phyloP scores from a whole-genome alignment of 768 basidiomycete species.

The Lyophyllum shimeji region DNA sequence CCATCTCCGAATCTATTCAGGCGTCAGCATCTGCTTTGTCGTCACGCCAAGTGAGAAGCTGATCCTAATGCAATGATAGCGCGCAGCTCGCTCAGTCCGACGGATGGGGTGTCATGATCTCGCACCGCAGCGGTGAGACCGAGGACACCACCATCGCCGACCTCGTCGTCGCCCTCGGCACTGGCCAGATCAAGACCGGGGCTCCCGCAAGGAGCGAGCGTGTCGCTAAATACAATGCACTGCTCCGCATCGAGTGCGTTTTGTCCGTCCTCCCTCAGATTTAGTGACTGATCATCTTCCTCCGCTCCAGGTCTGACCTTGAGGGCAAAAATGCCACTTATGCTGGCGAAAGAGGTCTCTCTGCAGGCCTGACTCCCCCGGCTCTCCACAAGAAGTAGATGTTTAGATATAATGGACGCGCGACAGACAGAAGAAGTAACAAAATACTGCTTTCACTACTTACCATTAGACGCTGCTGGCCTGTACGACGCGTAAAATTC shows the following conservation, averaged over 20 bases:
- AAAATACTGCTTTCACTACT: slow-evolving; percentile 3
- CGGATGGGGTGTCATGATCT: slow-evolving; percentile 99
- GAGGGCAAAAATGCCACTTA: slow-evolving; percentile 59
- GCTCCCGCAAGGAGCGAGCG: slow-evolving; percentile 96
- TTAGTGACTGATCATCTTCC: slow-evolving; percentile 13
- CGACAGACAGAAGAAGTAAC: slow-evolving; percentile 9
- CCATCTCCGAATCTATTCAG: slow-evolving; percentile 98
- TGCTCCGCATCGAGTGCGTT: slow-evolving; percentile 88
- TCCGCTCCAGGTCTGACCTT: slow-evolving; percentile 68
- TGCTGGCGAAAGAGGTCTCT: slow-evolving; percentile 79
- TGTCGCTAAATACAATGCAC: slow-evolving; percentile 90
- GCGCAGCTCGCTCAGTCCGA: slow-evolving; percentile 95
- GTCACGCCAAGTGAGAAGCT: neutral
- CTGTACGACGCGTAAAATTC: slow-evolving; percentile 8
- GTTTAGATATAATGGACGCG: slow-evolving; percentile 10
- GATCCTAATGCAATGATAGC: slow-evolving; percentile 36
- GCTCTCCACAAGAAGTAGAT: slow-evolving; percentile 67
- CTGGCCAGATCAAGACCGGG: slow-evolving; percentile 98
- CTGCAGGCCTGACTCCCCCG: slow-evolving; percentile 72
- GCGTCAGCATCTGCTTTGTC: slow-evolving; percentile 61
- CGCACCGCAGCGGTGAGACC: slow-evolving; percentile 98
- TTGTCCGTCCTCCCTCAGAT: neutral
- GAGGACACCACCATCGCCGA: slow-evolving; percentile 97
- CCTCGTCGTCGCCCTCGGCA: slow-evolving; percentile 88
- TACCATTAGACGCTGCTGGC: slow-evolving; percentile 8